Percentiles rank a stretch among this genome's conserved stretches.
phyloP scores from a whole-genome alignment of 495 filamentous ascomycete species.

The Tuber borchii region DNA sequence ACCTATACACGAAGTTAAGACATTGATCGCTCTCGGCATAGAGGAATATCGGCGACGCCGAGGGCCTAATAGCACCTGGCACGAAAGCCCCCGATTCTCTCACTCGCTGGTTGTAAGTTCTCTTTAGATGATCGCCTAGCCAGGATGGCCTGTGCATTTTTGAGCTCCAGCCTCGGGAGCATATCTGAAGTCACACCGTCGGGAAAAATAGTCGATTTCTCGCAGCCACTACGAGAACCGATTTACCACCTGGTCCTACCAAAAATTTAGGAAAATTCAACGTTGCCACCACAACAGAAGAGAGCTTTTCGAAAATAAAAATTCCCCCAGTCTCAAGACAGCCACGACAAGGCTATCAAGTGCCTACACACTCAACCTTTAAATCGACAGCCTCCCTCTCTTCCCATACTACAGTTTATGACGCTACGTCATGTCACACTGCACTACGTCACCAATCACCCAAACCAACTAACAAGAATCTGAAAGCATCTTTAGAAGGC shows the following conservation, averaged over 20 bases:
- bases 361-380: background rate
- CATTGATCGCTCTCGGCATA: background rate
- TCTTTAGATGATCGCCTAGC: background rate
- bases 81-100: background rate
- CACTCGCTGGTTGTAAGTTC: background rate
- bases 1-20: background rate
- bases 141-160: background rate
- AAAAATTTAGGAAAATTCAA: conserved; percentile 20
- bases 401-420: background rate
- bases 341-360: background rate
- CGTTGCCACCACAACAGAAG: background rate
- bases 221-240: background rate
- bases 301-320: background rate
- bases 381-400: background rate
- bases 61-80: background rate
- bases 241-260: background rate
- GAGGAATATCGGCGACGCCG: background rate
- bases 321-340: conserved; percentile 2
- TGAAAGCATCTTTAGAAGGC: background rate
- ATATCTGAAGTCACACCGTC: background rate
- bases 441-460: background rate
- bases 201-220: background rate
- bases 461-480: background rate
- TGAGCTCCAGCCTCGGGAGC: background rate
- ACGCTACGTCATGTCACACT: background rate